Evolutionary conservation across 345 rosid species (phyloP).

Genomic region (Alliaria petiolata): DNA sequence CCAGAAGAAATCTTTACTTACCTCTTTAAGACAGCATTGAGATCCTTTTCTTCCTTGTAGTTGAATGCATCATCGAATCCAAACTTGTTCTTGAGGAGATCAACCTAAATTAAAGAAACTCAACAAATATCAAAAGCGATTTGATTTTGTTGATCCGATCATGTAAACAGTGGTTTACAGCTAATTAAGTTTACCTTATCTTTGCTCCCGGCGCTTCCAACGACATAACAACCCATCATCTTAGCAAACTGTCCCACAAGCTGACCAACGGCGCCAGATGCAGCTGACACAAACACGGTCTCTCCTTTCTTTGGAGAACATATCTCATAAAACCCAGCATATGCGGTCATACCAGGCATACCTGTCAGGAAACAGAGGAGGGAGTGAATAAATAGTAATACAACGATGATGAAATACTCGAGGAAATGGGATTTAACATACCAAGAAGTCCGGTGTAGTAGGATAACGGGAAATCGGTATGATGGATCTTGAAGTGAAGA

Average conservation of each 20-base stretch:
- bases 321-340: conserved; percentile 35
- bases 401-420: not conserved
- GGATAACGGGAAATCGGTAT: conserved; percentile 54
- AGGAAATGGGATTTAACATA: not conserved
- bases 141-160: not conserved
- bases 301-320: conserved; percentile 31
- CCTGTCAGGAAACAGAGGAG: conserved; percentile 33
- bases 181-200: conserved; percentile 47
- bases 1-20: not conserved
- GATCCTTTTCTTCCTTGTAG: conserved; percentile 49
- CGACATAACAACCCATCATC: conserved; percentile 48
- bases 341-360: conserved; percentile 53
- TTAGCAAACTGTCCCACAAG: conserved; percentile 31
- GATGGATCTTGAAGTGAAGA: conserved; percentile 43
- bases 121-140: too few species aligned
- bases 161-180: not conserved
- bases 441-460: conserved; percentile 57
- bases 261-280: conserved; percentile 34
- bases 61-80: conserved; percentile 68
- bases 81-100: conserved; percentile 45
- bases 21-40: conserved; percentile 46
- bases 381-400: not conserved
- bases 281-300: conserved; percentile 30
- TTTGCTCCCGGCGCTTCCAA: conserved; percentile 54
- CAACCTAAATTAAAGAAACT: conserved; percentile 12